Evolutionary conservation across 495 filamentous ascomycete species (phyloP), one percentile per base, ranked within the genome.

Genomic region (Pseudoneurospora amorphoporcata): DNA sequence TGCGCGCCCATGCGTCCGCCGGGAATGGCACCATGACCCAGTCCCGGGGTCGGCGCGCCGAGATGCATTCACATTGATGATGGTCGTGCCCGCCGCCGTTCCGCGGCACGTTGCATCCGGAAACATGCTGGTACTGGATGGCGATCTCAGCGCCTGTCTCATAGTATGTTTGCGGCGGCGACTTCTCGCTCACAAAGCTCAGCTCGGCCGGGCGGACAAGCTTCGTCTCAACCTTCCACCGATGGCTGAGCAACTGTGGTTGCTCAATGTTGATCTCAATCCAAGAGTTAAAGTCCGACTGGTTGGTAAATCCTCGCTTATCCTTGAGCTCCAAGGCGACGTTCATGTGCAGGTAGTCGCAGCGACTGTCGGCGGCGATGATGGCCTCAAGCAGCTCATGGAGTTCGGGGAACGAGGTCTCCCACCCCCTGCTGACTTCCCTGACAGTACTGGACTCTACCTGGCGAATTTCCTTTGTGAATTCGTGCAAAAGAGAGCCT

Each of bases 311-410:
- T 42, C 82, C 79, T 32, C 80, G 77, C 14, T 83, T 81, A 12
- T 82, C 79, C 71, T 83, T 82, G 8, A 87, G 71, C 61, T 86
- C 81, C 0, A 88, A 78, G 8, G 81, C 81, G 12, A 82, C 80
- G 43, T 86, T 82, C 75, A 88, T 83, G 71, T 88, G 85, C 70
- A 88, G 76, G n/a, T 87, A 82, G 70, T 87, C 84, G 73, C 84
- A 86, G n/a, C 75, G 77, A 69, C 80, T 74, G 69, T 84, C 83
- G 58, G 78, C 76, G 35, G 77, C 76, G 6, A 82, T 75, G 39
- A 82, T 79, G 39, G 72, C 69, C 10, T 82, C 79, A 17, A 86
- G 81, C 45, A 80, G 76, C 71, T 79, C 79, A 72, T 81, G 78
- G 35, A 86, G 79, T 29, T 83, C 82, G 1, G 84, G 84, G 70